These are phyloP conservation scores for Eucalyptus pauciflora DNA, from an alignment of 345 rosid genomes.

Conservation along the genomic window DNA sequence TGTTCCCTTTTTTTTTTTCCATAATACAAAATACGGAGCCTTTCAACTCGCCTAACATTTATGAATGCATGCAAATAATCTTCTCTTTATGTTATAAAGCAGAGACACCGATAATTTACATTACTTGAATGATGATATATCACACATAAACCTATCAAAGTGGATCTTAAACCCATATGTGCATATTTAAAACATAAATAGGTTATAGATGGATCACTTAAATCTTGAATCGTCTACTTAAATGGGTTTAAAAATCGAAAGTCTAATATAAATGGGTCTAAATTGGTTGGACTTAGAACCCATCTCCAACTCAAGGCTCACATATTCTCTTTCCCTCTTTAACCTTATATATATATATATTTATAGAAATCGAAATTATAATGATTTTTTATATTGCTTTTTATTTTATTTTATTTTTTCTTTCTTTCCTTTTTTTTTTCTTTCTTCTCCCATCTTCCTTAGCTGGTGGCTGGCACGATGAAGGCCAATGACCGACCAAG, in stretches of 20 bases:
- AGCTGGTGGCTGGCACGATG: fast-evolving
- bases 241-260: too few relatives aligned
- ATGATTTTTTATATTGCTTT: too few relatives aligned
- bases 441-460: background rate
- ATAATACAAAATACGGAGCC: background rate
- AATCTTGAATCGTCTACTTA: fast-evolving
- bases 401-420: too few relatives aligned
- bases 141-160: background rate
- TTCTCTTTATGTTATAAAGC: background rate
- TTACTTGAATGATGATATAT: background rate
- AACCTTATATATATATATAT: too few relatives aligned
- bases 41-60: background rate
- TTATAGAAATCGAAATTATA: too few relatives aligned
- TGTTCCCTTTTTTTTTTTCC: background rate
- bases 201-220: background rate
- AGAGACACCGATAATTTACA: fast-evolving
- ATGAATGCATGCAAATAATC: background rate
- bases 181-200: background rate
- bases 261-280: background rate
- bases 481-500: fast-evolving
- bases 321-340: background rate
- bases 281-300: background rate
- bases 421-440: too few relatives aligned
- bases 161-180: background rate
- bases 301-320: background rate